phyloP scores from a whole-genome alignment of 805 yeast species.

The Lipomyces yamadae region DNA sequence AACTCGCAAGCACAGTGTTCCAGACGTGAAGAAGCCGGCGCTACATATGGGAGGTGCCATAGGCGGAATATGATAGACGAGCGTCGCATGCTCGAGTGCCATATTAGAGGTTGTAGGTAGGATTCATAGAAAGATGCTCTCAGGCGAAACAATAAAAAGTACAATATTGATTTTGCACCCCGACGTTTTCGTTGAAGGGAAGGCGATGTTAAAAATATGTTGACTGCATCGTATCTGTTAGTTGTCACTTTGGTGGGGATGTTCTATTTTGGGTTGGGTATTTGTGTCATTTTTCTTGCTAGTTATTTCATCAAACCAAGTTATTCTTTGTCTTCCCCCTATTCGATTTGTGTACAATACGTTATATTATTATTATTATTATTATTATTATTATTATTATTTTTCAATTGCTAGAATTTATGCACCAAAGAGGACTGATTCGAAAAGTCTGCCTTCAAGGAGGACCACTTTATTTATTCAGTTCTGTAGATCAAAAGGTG shows the following conservation, averaged over 20 bases:
- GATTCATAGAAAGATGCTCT: not conserved
- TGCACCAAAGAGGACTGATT: too few relatives aligned
- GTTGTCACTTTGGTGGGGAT: not conserved
- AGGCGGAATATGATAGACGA: not conserved
- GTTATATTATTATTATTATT: not conserved
- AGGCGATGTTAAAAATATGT: conserved; percentile 1
- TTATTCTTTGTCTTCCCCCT: not conserved
- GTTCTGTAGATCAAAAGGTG: too few relatives aligned
- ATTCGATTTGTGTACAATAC: not conserved
- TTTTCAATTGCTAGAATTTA: too few relatives aligned
- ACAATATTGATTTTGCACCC: not conserved
- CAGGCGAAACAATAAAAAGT: not conserved
- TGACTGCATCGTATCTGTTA: too few relatives aligned
- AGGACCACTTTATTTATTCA: too few relatives aligned
- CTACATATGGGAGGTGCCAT: conserved; percentile 32
- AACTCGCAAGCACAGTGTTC: not conserved
- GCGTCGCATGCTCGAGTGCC: not conserved
- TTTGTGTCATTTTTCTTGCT: not conserved
- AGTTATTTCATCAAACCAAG: not conserved
- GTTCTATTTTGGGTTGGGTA: not conserved
- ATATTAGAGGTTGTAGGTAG: not conserved
- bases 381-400: not conserved
- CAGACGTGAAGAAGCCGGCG: conserved; percentile 20
- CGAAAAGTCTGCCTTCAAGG: not conserved
- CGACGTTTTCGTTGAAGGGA: not conserved